These are phyloP conservation scores for Cercospora beticola DNA, from an alignment of 2,329 filamentous ascomycete species.

Conservation along the genomic window DNA sequence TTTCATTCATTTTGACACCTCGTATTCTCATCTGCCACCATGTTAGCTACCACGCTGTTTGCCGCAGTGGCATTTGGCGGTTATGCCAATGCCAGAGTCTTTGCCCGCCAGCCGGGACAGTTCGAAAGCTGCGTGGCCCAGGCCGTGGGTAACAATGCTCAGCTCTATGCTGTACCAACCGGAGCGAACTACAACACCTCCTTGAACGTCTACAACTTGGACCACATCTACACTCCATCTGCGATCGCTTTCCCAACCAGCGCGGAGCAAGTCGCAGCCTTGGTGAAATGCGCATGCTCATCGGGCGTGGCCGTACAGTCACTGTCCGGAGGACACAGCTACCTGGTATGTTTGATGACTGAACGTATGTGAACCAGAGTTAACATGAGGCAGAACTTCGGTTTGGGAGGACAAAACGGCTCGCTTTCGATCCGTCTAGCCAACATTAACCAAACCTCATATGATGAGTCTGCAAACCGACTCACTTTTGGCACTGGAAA, in stretches of 20 bases:
- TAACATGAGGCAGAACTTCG: constrained; percentile 3
- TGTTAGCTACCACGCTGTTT: constrained; percentile 2
- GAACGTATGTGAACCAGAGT: not conserved
- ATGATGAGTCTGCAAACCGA: constrained; percentile 1
- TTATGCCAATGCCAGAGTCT: not conserved
- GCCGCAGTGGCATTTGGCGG: constrained; percentile 3
- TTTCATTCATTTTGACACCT: not conserved
- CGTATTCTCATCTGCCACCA: constrained; percentile 4
- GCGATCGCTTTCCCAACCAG: constrained; percentile 16
- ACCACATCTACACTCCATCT: constrained; percentile 17
- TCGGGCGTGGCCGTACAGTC: constrained; percentile 15
- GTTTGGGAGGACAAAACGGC: constrained; percentile 17
- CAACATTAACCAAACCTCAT: constrained; percentile 7
- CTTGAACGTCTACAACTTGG: constrained; percentile 17
- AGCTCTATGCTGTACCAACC: constrained; percentile 14
- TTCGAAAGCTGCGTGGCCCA: constrained; percentile 14
- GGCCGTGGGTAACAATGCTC: constrained; percentile 10
- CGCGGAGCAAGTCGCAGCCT: constrained; percentile 8
- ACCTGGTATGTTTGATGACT: constrained; percentile 2
- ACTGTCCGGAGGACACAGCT: constrained; percentile 20
- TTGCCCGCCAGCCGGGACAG: not conserved
- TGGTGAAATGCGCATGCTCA: constrained; percentile 13
- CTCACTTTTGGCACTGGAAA: constrained; percentile 14
- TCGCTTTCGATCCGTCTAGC: constrained; percentile 14
- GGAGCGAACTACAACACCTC: constrained; percentile 9